Evolutionary conservation across 306 rosid genomes (phyloP).

Genomic region (Astragalus glycyphyllos): DNA sequence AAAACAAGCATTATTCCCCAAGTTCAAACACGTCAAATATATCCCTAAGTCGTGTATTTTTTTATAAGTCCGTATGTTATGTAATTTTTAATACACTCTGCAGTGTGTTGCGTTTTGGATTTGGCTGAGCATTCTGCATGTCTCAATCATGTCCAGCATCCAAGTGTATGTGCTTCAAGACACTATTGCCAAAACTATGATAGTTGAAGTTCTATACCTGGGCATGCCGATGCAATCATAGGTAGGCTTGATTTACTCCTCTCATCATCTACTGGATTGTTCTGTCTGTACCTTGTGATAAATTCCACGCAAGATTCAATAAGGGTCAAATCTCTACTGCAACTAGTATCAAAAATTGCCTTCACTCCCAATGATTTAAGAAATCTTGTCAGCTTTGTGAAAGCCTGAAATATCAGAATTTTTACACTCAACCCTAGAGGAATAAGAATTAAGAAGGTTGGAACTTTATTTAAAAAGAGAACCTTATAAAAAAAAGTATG

Average conservation of each 20-base stretch:
- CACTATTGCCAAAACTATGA: constrained; percentile 26
- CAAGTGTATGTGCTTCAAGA: constrained; percentile 27
- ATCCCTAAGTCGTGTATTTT: not conserved
- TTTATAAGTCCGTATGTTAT: not conserved
- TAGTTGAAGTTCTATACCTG: constrained; percentile 63
- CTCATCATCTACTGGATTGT: constrained; percentile 55
- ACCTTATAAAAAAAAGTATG: not conserved
- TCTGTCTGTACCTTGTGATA: constrained; percentile 71
- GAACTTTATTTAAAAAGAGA: constrained; percentile 11
- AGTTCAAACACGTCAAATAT: constrained; percentile 5
- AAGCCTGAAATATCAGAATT: constrained; percentile 59
- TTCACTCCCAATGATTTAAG: constrained; percentile 90
- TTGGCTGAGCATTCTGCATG: constrained; percentile 1
- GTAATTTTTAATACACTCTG: constrained; percentile 5
- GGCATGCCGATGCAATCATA: constrained; percentile 97
- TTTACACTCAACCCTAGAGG: not conserved
- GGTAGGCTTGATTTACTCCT: constrained; percentile 63
- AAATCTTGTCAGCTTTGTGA: constrained; percentile 74
- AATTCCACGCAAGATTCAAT: constrained; percentile 86
- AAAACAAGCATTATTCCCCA: not conserved
- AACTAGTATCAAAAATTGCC: constrained; percentile 90
- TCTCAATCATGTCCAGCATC: constrained; percentile 5
- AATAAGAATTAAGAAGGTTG: constrained; percentile 17
- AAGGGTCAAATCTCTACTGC: constrained; percentile 87
- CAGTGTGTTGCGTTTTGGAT: not conserved